Conservation (phyloP, 1,284 basidiomycete genomes). For the Lentinula novae-zelandiae region DNA sequence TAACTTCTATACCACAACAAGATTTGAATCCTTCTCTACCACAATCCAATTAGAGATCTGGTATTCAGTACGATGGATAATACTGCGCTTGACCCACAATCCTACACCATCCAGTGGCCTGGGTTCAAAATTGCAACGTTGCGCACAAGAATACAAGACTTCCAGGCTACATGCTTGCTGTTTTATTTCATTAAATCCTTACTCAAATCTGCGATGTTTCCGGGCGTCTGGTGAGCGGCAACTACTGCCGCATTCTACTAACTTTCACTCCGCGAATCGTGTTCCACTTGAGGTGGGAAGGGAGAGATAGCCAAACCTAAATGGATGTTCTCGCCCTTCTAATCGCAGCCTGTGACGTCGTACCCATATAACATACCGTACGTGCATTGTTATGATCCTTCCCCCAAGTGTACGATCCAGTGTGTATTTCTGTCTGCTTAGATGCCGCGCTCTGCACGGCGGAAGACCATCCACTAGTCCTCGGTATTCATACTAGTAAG, state of each 20-base stretch:
- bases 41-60: no score
- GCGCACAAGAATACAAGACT: no score
- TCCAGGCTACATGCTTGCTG: not conserved
- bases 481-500: not conserved
- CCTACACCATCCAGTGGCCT: no score
- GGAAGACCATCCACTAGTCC: not conserved
- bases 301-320: not conserved
- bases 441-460: not conserved
- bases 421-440: not conserved
- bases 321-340: not conserved
- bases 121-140: not conserved
- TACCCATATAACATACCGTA: not conserved
- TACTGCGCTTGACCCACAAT: no score
- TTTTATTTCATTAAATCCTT: not conserved
- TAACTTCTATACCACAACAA: no score
- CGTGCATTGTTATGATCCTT: not conserved
- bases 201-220: constrained; percentile 1
- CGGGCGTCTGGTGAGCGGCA: constrained; percentile 4
- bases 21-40: no score
- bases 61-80: no score
- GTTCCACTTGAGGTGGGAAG: not conserved
- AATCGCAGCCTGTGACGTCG: not conserved
- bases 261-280: not conserved
- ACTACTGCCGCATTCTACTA: not conserved
- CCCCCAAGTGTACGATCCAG: not conserved